phyloP scores from a whole-genome alignment of 345 rosid genomes.

The Gossypium thurberi region DNA sequence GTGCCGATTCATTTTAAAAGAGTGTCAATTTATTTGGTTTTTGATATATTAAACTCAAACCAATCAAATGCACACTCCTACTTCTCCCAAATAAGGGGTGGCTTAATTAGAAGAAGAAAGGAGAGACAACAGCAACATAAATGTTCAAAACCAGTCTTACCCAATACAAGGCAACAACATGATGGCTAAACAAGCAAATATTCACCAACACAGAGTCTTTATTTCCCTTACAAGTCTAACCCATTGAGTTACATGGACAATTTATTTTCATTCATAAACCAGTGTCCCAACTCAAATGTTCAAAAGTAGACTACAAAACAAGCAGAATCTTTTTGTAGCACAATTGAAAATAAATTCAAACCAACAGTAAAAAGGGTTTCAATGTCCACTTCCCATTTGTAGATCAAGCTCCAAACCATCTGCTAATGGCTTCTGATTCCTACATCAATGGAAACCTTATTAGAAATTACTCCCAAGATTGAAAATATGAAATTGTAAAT shows the following conservation, averaged over 20 bases:
- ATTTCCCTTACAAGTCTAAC: not conserved
- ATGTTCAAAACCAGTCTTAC: no score
- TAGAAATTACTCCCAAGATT: not conserved
- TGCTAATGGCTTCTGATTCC: not conserved
- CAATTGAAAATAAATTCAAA: not conserved
- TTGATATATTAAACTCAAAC: no score
- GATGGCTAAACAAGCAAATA: no score
- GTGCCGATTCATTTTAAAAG: no score
- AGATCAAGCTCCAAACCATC: not conserved
- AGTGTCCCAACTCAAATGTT: not conserved
- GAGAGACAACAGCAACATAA: no score
- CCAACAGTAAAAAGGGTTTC: not conserved
- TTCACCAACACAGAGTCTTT: not conserved
- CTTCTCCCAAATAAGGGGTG: no score
- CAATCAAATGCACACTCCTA: no score
- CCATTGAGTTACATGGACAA: not conserved
- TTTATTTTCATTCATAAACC: not conserved
- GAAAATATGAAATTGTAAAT: not conserved
- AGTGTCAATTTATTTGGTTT: no score
- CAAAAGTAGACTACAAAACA: not conserved
- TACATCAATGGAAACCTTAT: not conserved
- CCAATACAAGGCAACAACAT: no score
- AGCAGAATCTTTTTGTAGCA: not conserved
- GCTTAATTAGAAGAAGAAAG: no score
- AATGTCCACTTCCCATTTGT: not conserved